Evolutionary conservation across 805 yeast species (phyloP).

Genomic region (Vanderwaltozyma tropicalis): DNA sequence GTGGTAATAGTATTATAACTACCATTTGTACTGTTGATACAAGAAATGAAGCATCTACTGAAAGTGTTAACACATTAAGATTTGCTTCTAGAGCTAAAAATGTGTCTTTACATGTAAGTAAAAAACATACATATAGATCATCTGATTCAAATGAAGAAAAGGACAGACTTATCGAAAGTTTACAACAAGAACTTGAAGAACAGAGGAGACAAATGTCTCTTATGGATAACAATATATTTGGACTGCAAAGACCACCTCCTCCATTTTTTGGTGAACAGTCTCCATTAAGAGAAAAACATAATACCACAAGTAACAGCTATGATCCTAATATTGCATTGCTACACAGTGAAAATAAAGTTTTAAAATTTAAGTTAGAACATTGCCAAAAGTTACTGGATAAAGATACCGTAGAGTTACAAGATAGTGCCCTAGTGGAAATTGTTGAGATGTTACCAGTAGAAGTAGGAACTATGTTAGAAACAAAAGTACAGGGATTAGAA

Average conservation of each 20-base stretch:
- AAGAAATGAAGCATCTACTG: constrained; percentile 50
- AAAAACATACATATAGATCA: constrained; percentile 33
- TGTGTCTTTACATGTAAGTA: constrained; percentile 57
- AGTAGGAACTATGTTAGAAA: constrained; percentile 28
- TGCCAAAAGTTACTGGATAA: constrained; percentile 53
- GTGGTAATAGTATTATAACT: constrained; percentile 76
- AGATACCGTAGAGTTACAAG: constrained; percentile 40
- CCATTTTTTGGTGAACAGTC: constrained; percentile 1
- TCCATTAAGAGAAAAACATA: too few species aligned
- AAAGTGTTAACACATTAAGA: constrained; percentile 76
- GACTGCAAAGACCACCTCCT: constrained; percentile 4
- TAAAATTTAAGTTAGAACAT: constrained; percentile 62
- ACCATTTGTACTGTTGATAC: constrained; percentile 81
- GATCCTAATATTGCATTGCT: constrained; percentile 34
- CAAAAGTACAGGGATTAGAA: constrained; percentile 19
- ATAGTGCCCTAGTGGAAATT: constrained; percentile 48
- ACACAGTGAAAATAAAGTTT: constrained; percentile 51
- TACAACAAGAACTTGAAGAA: constrained; percentile 49
- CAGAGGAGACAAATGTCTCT: constrained; percentile 30
- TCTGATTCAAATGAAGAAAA: constrained; percentile 26
- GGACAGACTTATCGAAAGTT: constrained; percentile 43
- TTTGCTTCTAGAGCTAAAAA: constrained; percentile 78
- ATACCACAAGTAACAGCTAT: constrained; percentile 5
- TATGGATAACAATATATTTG: background rate
- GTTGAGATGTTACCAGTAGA: constrained; percentile 46